Evolutionary conservation across 139 green algal species (phyloP).

Genomic region (Coccomyxa sp.): DNA sequence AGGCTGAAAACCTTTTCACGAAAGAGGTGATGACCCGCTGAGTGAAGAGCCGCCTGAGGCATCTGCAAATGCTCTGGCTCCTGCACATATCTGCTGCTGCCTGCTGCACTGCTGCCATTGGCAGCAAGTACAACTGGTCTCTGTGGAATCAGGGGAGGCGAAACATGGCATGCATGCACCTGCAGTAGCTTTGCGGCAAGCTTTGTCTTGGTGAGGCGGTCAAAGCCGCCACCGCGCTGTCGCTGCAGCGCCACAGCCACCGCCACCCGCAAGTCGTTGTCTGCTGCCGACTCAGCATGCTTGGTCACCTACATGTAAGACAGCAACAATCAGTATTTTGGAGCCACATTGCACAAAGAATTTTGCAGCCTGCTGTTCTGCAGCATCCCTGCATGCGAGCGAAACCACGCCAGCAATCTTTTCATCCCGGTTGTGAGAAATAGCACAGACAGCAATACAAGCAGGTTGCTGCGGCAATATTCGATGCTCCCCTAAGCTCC

Average conservation of each 20-base stretch:
- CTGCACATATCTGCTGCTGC: neutral
- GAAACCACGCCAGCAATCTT: no score
- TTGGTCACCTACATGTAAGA: neutral
- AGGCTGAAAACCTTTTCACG: no score
- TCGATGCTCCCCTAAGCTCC: no score
- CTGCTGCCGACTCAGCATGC: neutral
- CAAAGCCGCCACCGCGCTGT: slow-evolving; percentile 25
- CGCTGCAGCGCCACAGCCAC: slow-evolving; percentile 44
- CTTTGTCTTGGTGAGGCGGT: slow-evolving; percentile 16
- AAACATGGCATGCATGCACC: neutral
- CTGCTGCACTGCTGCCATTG: neutral
- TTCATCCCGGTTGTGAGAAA: no score
- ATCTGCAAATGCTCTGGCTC: no score
- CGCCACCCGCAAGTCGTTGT: slow-evolving; percentile 26
- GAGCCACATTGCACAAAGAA: neutral
- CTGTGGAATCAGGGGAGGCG: neutral
- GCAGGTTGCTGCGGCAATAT: no score
- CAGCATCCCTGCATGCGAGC: no score
- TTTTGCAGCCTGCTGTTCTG: neutral
- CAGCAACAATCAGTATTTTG: neutral
- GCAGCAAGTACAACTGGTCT: neutral
- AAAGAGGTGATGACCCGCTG: no score
- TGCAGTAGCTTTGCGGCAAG: slow-evolving; percentile 18
- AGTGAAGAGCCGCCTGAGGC: no score
- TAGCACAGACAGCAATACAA: no score